Percentiles rank a stretch among this genome's conserved stretches.
These are phyloP conservation scores for Dinochytrium kinnereticum DNA, from an alignment of 371 early-diverging fungal genomes.

Conservation along the genomic window DNA sequence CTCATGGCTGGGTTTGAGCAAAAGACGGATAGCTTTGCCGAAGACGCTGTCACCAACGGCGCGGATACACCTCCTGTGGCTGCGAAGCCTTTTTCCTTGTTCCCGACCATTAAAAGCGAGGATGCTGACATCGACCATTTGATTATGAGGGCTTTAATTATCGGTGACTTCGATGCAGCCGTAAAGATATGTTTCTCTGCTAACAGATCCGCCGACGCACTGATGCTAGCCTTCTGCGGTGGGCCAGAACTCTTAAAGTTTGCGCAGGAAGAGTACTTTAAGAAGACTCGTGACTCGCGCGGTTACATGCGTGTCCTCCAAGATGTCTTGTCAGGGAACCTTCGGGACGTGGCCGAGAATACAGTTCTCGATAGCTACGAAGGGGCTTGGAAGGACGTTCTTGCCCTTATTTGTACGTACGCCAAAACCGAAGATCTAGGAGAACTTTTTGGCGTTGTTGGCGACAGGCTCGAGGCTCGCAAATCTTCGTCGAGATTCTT, in stretches of 20 bases:
- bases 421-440: slow-evolving; percentile 63
- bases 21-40: background rate
- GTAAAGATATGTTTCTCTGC: slow-evolving; percentile 82
- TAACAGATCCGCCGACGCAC: slow-evolving; percentile 87
- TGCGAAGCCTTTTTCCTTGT: slow-evolving; percentile 63
- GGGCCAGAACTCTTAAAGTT: slow-evolving; percentile 80
- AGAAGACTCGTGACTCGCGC: slow-evolving; percentile 62
- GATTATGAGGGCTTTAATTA: slow-evolving; percentile 81
- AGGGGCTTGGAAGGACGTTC: slow-evolving; percentile 88
- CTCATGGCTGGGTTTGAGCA: slow-evolving; percentile 28
- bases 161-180: slow-evolving; percentile 92
- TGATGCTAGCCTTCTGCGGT: slow-evolving; percentile 88
- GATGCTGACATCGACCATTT: slow-evolving; percentile 74
- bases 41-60: slow-evolving; percentile 1
- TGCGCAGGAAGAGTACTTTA: slow-evolving; percentile 88
- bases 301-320: slow-evolving; percentile 85
- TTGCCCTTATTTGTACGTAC: slow-evolving; percentile 92
- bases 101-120: slow-evolving; percentile 49
- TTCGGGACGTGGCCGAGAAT: slow-evolving; percentile 80
- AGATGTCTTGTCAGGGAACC: slow-evolving; percentile 77
- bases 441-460: slow-evolving; percentile 42
- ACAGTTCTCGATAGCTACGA: slow-evolving; percentile 63
- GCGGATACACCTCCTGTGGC: slow-evolving; percentile 28
- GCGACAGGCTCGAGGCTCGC: slow-evolving; percentile 42
- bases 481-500: background rate